Base-by-base conservation (phyloP, 768 basidiomycete genomes). In the Strobilomyces echinocephalus region DNA sequence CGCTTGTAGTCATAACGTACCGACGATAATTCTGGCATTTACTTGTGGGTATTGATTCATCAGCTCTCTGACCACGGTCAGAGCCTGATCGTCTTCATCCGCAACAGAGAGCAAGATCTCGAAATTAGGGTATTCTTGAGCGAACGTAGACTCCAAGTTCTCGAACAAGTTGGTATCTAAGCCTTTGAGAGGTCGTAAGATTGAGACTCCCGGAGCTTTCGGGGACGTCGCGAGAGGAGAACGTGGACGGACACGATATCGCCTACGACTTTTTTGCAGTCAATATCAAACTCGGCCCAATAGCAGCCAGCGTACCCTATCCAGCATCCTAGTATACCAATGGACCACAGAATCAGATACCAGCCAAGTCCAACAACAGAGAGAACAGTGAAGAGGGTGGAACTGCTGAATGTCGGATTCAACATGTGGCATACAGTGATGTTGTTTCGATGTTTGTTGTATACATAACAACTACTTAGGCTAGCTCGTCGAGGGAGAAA, bases 121-220 rank as follows among this genome's bases (percentile, higher is more conserved):
- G 62, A 82, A 95, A 58, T 88, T 88, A 1, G 89, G 84, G 67
- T 98, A 98, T 58, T 95, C 88, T 64, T 97, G 93, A 31, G 74
- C 77, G 71, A 98, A 95, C 0, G 91, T 90, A 5, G 93, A 91
- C 70, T 97, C 92, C 46, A 99, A 74, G 69, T 97, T 97, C 74
- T 97, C 94, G 70, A 88, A 97, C 18, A 99, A 79, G 68, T 98
- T 98, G 53, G 87, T 82, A 70, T 99, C 97, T 21, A 99, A 76
- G 14, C 97, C 97, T 68, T 95, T 95, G 47, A 99, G 77, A 8
- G 97, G 97, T 43, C 97, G 84, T 46, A 98, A 77, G 60, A 98
- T 92, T 3, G 94, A 91, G 30, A 98, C 95, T 18, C 94, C 95
- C 11, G 94, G 93, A 4, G 81, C 80, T 16, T 75, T 65, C 10